phyloP scores from a whole-genome alignment of 345 rosid species.

The Hirschfeldia incana region DNA sequence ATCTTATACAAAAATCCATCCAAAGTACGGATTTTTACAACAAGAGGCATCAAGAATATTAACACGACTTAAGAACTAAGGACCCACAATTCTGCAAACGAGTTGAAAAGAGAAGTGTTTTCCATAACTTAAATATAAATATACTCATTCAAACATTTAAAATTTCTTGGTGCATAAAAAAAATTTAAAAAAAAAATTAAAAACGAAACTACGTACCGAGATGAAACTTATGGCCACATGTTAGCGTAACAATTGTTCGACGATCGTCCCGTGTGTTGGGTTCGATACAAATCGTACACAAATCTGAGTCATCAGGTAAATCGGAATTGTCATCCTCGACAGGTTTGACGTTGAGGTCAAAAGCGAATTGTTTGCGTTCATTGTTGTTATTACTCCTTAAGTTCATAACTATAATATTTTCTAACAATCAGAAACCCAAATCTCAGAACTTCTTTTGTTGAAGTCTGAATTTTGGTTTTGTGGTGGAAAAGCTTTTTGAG shows the following conservation, averaged over 20 bases:
- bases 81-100: not conserved
- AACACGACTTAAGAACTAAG: not conserved
- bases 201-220: not conserved
- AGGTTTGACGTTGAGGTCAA: not conserved
- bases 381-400: not conserved
- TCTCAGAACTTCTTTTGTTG: not conserved
- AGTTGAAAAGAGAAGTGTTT: not conserved
- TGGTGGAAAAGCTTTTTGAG: not conserved
- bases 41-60: not conserved
- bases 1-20: not conserved
- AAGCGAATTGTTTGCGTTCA: not conserved
- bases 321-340: not conserved
- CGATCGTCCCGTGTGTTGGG: not conserved
- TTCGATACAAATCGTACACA: not conserved
- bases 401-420: not conserved
- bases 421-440: not conserved
- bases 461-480: not conserved
- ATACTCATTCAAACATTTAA: not conserved
- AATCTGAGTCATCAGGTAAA: not conserved
- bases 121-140: not conserved
- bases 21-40: not conserved
- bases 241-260: slow-evolving; percentile 4
- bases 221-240: slow-evolving; percentile 3
- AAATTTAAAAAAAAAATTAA: not conserved
- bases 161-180: not conserved